Evolutionary conservation across 805 yeast species (phyloP).

Genomic region (Debaryomyces tyrocola): DNA sequence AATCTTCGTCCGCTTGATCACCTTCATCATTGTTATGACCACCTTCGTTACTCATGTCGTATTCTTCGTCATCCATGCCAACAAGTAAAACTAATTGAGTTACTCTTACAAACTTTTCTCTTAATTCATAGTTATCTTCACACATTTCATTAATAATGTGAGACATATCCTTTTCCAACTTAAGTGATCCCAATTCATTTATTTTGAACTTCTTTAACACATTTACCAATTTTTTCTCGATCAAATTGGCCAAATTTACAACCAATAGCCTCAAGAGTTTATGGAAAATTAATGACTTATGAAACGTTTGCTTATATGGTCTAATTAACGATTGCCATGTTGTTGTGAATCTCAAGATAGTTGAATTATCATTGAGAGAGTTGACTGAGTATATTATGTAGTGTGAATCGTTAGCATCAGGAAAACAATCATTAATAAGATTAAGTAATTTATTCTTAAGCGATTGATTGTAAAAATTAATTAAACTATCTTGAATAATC

Average conservation of each 20-base stretch:
- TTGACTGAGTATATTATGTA: slow-evolving; percentile 30
- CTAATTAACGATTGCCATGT: slow-evolving; percentile 65
- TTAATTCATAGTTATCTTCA: slow-evolving; percentile 65
- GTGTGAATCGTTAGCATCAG: slow-evolving; percentile 31
- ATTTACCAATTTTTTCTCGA: slow-evolving; percentile 69
- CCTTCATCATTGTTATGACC: slow-evolving; percentile 45
- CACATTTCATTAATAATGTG: slow-evolving; percentile 73
- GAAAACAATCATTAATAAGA: slow-evolving; percentile 44
- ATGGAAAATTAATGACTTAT: slow-evolving; percentile 49
- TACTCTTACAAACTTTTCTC: slow-evolving; percentile 76
- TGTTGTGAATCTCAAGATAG: slow-evolving; percentile 50
- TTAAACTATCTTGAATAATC: slow-evolving; percentile 45
- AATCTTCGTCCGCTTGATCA: slow-evolving; percentile 27
- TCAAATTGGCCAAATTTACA: slow-evolving; percentile 49
- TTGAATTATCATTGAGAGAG: slow-evolving; percentile 27
- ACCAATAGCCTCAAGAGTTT: slow-evolving; percentile 52
- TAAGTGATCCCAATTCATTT: slow-evolving; percentile 81
- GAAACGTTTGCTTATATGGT: slow-evolving; percentile 64
- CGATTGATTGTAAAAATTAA: slow-evolving; percentile 49
- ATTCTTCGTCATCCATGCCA: slow-evolving; percentile 72
- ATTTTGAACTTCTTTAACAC: slow-evolving; percentile 57
- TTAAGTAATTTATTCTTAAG: slow-evolving; percentile 44
- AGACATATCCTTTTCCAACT: slow-evolving; percentile 79
- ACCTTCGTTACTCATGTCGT: slow-evolving; percentile 32
- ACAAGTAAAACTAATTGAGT: slow-evolving; percentile 82